These are phyloP conservation scores for Botryotinia calthae DNA, from an alignment of 2,329 filamentous ascomycete genomes.

Conservation along the genomic window DNA sequence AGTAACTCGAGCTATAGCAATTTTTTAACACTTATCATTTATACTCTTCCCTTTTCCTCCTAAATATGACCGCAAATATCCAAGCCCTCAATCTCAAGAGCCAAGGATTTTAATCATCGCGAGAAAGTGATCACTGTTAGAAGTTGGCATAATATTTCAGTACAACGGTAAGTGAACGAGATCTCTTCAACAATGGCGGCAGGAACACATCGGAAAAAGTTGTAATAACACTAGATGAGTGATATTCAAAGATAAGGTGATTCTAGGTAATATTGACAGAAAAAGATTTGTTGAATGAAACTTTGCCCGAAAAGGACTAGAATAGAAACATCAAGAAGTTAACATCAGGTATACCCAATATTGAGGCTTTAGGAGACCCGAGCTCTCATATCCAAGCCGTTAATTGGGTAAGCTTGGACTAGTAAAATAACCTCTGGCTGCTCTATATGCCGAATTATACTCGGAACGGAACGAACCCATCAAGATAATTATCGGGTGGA, in stretches of 20 bases:
- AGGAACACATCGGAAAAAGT: fast-evolving
- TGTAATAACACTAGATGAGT: background rate
- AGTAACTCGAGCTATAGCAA: background rate
- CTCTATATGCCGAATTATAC: background rate
- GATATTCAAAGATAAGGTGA: background rate
- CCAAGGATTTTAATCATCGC: background rate
- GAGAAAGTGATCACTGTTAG: background rate
- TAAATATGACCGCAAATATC: background rate
- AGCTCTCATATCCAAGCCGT: background rate
- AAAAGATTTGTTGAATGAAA: background rate
- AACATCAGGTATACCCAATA: background rate
- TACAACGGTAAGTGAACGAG: background rate
- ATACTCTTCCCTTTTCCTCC: background rate
- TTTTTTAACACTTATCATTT: background rate
- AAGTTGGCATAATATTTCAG: fast-evolving
- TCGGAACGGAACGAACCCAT: background rate
- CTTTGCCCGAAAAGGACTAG: background rate
- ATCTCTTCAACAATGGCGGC: background rate
- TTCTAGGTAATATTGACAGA: background rate
- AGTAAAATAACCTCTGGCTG: background rate
- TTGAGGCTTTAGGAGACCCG: background rate
- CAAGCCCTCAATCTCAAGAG: background rate
- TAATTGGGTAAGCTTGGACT: background rate
- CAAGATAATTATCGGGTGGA: background rate
- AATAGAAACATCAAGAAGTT: background rate